These are phyloP conservation scores for Ophidiomyces ophidiicola DNA, from an alignment of 2,329 filamentous ascomycete genomes.

Conservation along the genomic window DNA sequence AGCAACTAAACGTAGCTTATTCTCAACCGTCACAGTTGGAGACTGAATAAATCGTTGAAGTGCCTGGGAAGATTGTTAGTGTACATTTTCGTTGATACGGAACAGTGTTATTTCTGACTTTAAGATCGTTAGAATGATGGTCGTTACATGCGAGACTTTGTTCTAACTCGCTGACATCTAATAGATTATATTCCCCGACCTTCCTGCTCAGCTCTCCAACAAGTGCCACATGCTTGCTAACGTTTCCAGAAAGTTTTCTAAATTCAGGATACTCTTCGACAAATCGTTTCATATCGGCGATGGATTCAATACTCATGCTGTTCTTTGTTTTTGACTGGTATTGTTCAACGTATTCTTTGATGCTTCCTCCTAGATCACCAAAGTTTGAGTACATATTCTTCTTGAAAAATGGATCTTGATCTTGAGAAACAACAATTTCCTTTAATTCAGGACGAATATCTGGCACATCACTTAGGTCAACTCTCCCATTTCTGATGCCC, in stretches of 20 bases:
- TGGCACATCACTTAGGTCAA: slow-evolving; percentile 71
- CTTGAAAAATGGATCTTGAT: slow-evolving; percentile 97
- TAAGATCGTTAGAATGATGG: slow-evolving; percentile 83
- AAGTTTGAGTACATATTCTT: slow-evolving; percentile 99
- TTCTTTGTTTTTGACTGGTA: slow-evolving; percentile 97
- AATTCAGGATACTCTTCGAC: slow-evolving; percentile 99
- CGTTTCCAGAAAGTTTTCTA: slow-evolving; percentile 88
- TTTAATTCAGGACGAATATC: slow-evolving; percentile 76
- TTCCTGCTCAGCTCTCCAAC: slow-evolving; percentile 85
- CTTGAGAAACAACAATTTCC: slow-evolving; percentile 89
- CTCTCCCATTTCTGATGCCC: slow-evolving; percentile 88
- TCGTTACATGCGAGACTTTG: slow-evolving; percentile 96
- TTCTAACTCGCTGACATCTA: slow-evolving; percentile 96
- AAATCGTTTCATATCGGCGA: slow-evolving; percentile 97
- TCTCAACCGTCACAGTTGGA: slow-evolving; percentile 61
- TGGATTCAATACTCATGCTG: slow-evolving; percentile 90
- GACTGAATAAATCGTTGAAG: slow-evolving; percentile 78
- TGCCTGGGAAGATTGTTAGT: slow-evolving; percentile 39
- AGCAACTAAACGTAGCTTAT: slow-evolving; percentile 79
- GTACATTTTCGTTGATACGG: not conserved
- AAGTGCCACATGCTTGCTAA: slow-evolving; percentile 94
- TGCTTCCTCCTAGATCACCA: slow-evolving; percentile 85
- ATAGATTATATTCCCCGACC: slow-evolving; percentile 69
- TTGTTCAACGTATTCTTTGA: slow-evolving; percentile 97
- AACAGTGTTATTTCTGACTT: slow-evolving; percentile 42